Base-by-base conservation (phyloP, 495 filamentous ascomycete genomes). In the Pseudevernia furfuracea region DNA sequence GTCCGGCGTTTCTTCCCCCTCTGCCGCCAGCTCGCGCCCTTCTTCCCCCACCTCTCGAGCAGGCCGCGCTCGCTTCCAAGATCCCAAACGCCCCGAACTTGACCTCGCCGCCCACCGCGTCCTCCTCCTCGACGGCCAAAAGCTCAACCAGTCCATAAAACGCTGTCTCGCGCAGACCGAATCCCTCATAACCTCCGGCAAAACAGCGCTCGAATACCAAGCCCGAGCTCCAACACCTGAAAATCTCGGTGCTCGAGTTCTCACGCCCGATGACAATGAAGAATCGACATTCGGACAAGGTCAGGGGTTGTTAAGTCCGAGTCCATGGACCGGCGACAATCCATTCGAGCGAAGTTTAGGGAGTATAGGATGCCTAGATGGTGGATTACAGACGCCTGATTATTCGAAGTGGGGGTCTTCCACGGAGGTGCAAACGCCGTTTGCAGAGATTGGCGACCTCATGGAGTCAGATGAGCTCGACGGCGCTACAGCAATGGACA, bases 141-240 rank as follows among this genome's bases (percentile, higher is more conserved):
- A 89, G 74, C 90, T 97, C 77, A 97, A 97, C 72, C 89, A 94
- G 69, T 93, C 89, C 69, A 79, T 99, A 5, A 92, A 90, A 71
- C 82, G 91, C 36, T 99, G 94, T 72, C 79, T 96, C 30, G 83
- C 82, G 30, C 89, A 89, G 82, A 91, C 92, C 0, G 94, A 99
- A 68, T 87, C 89, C 64, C 80, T 99, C 44, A 96, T 99, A 69
- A 85, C 81, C 39, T 90, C 96, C 61, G 93, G 87, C 34, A 89
- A 87, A 69, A 90, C 87, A 69, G 94, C 94, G 2, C 82, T 99
- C 14, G 88, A 87, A 55, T 95, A 94, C 69, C 79, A 82, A 44
- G 88, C 96, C 23, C 80, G 81, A 14, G 81, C 87, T 25, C 87
- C 82, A 66, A 91, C 96, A 67, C 77, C 96, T n/a, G 82, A 88